Evolutionary conservation across 805 yeast species (phyloP).

Genomic region (Pichia phayaonensis): DNA sequence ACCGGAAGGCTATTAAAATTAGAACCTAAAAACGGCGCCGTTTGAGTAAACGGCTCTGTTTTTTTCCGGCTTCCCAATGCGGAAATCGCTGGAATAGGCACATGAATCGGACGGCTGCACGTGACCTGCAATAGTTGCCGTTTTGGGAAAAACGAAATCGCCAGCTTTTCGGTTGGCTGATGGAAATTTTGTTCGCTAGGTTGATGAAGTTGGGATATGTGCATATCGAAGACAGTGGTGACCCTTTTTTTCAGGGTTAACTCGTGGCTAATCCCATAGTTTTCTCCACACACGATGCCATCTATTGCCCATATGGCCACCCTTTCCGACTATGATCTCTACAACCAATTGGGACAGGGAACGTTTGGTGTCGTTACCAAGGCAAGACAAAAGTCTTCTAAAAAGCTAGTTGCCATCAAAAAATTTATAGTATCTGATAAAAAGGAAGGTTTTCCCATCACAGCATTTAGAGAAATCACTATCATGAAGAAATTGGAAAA

Average conservation of each 20-base stretch:
- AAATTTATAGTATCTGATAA: constrained; percentile 71
- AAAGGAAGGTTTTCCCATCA: constrained; percentile 82
- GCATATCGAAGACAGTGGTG: too few relatives aligned
- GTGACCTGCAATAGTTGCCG: background rate
- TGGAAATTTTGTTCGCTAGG: background rate
- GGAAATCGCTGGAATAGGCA: background rate
- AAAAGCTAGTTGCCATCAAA: constrained; percentile 75
- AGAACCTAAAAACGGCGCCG: too few relatives aligned
- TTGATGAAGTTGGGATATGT: background rate
- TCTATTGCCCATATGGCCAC: constrained; percentile 17
- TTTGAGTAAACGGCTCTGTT: too few relatives aligned
- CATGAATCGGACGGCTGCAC: background rate
- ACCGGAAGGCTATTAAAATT: too few relatives aligned
- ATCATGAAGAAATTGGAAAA: constrained; percentile 67
- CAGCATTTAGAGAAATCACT: constrained; percentile 88
- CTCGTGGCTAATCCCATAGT: too few relatives aligned
- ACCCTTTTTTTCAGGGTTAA: too few relatives aligned
- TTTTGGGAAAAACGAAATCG: background rate
- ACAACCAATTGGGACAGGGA: constrained; percentile 65
- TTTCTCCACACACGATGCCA: background rate
- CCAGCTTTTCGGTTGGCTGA: background rate
- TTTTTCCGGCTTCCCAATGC: background rate
- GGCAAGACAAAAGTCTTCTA: constrained; percentile 51
- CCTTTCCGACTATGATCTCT: constrained; percentile 26
- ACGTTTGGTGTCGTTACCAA: constrained; percentile 85